A percentile compares a stretch with the other conserved stretches of the same genome.
Evolutionary conservation across 2,329 filamentous ascomycete genomes (phyloP).

Genomic region (Aspergillus sp.): DNA sequence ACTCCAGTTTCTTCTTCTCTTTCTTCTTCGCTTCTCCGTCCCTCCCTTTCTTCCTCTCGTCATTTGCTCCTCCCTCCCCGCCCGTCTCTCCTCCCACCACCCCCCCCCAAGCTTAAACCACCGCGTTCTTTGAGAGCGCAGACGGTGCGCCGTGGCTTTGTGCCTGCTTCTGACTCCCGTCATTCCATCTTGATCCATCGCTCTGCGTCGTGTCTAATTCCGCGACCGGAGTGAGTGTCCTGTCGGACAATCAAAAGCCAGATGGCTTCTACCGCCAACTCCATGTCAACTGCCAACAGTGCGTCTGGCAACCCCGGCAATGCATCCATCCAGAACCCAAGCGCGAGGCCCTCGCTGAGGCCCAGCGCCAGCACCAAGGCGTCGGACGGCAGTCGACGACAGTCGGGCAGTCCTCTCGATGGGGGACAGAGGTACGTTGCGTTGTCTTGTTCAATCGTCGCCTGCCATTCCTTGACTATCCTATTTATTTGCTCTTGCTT

Average conservation of each 20-base stretch:
- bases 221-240: slow-evolving; percentile 34
- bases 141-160: slow-evolving; percentile 41
- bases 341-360: slow-evolving; percentile 49
- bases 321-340: slow-evolving; percentile 39
- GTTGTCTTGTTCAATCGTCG: slow-evolving; percentile 10
- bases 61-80: slow-evolving; percentile 5
- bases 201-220: slow-evolving; percentile 37
- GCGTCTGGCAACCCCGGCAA: slow-evolving; percentile 42
- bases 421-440: slow-evolving; percentile 54
- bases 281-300: slow-evolving; percentile 36
- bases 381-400: slow-evolving; percentile 55
- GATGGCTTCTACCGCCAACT: slow-evolving; percentile 45
- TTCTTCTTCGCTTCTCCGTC: slow-evolving; percentile 3
- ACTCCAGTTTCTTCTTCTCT: not conserved
- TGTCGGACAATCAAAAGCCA: slow-evolving; percentile 24
- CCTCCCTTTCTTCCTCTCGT: slow-evolving; percentile 9
- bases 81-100: slow-evolving; percentile 8
- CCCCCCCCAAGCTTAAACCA: slow-evolving; percentile 13
- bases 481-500: slow-evolving; percentile 6
- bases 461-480: slow-evolving; percentile 5
- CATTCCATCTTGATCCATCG: slow-evolving; percentile 15
- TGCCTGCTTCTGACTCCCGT: slow-evolving; percentile 24
- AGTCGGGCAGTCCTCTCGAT: slow-evolving; percentile 56
- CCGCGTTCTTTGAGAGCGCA: slow-evolving; percentile 25
- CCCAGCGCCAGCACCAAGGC: slow-evolving; percentile 51